phyloP scores from a whole-genome alignment of 2,329 filamentous ascomycete genomes.

The Ophiosphaerella herpotricha region DNA sequence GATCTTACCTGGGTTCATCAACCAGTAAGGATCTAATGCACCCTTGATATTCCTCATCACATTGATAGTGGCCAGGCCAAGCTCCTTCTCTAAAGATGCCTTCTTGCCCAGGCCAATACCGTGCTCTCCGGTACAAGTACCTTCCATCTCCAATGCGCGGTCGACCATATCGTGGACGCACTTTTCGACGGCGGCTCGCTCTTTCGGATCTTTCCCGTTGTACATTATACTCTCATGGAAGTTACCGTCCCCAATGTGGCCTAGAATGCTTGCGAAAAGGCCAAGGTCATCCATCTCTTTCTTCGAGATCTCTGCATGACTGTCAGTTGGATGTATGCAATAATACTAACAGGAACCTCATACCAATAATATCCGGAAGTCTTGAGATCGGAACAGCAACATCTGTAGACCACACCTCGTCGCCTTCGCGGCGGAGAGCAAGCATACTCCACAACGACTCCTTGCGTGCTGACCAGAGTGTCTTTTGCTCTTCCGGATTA shows the following conservation, averaged over 20 bases:
- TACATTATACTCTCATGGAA: conserved; percentile 95
- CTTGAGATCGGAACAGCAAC: conserved; percentile 65
- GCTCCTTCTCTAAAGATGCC: conserved; percentile 74
- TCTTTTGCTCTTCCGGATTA: conserved; percentile 59
- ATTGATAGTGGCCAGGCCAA: conserved; percentile 77
- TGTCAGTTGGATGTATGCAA: conserved; percentile 11
- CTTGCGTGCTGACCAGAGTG: conserved; percentile 65
- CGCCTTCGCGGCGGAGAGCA: conserved; percentile 58
- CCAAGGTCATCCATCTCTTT: conserved; percentile 86
- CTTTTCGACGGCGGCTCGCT: conserved; percentile 75
- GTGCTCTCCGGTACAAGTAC: conserved; percentile 89
- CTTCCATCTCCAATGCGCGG: conserved; percentile 90
- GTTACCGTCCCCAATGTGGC: conserved; percentile 92
- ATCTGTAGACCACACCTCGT: conserved; percentile 66
- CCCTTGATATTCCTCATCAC: conserved; percentile 85
- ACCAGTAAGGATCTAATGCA: conserved; percentile 83
- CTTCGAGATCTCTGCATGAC: conserved; percentile 74
- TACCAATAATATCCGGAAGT: conserved; percentile 65
- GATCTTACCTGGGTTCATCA: conserved; percentile 92
- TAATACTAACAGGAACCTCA: conserved; percentile 2
- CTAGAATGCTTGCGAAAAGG: conserved; percentile 83
- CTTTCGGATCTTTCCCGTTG: conserved; percentile 68
- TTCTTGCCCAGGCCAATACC: conserved; percentile 88
- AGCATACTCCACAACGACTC: conserved; percentile 66
- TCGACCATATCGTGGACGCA: conserved; percentile 90